Evolutionary conservation across 2,329 filamentous ascomycete species (phyloP).

Genomic region (Rhinocladiella similis): DNA sequence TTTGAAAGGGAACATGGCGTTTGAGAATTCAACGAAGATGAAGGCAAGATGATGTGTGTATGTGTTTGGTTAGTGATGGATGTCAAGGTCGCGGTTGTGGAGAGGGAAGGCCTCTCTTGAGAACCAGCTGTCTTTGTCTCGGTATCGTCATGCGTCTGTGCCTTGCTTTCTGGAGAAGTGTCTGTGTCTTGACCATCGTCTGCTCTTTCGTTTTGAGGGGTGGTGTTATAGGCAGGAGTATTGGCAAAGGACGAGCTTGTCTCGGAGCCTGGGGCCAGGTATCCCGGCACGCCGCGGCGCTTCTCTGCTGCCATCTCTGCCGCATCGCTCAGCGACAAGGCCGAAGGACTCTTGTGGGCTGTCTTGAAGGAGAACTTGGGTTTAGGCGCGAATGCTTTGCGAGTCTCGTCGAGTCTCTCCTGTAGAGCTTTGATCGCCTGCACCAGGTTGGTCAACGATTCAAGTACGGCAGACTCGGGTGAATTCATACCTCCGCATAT

Average conservation of each 20-base stretch:
- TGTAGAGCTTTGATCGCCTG: slow-evolving; percentile 78
- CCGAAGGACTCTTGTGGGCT: slow-evolving; percentile 52
- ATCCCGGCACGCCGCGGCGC: slow-evolving; percentile 45
- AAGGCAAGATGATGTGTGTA: slow-evolving; percentile 76
- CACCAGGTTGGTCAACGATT: not conserved
- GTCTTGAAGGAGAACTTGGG: slow-evolving; percentile 82
- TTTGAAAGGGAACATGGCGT: slow-evolving; percentile 72
- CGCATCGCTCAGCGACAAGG: slow-evolving; percentile 58
- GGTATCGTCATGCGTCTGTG: slow-evolving; percentile 10
- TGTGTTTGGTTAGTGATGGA: slow-evolving; percentile 66
- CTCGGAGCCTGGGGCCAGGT: slow-evolving; percentile 35
- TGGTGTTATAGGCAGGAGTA: slow-evolving; percentile 20
- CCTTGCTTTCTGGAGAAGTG: slow-evolving; percentile 1
- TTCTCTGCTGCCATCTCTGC: slow-evolving; percentile 54
- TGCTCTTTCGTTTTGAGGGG: slow-evolving; percentile 33
- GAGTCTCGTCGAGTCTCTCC: slow-evolving; percentile 72
- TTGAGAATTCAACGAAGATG: slow-evolving; percentile 68
- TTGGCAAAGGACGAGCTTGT: slow-evolving; percentile 34
- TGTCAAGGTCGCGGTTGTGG: slow-evolving; percentile 58
- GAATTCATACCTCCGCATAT: slow-evolving; percentile 67
- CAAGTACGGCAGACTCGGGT: not conserved
- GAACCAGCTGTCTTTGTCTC: slow-evolving; percentile 26
- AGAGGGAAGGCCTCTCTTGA: slow-evolving; percentile 60
- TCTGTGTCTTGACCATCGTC: slow-evolving; percentile 36
- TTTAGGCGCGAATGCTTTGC: slow-evolving; percentile 68